phyloP scores from a whole-genome alignment of 78 protist species.

The Chrysochromulina tobinii region DNA sequence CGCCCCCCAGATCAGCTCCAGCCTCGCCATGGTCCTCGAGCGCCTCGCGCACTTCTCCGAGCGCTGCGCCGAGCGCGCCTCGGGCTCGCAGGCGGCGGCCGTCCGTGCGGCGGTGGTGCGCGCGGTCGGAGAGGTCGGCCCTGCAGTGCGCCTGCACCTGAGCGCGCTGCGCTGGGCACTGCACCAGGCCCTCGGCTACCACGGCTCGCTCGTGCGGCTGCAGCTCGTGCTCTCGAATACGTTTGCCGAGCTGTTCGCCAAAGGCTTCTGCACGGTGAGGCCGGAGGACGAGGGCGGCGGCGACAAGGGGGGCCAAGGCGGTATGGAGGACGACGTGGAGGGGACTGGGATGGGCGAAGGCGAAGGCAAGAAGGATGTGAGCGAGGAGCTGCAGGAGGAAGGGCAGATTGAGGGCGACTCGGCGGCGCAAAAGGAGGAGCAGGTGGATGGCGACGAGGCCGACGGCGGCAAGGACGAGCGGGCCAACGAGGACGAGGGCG shows the following conservation, averaged over 20 bases:
- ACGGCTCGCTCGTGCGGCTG: constrained; percentile 27
- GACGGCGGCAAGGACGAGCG: constrained; percentile 27
- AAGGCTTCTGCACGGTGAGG: constrained; percentile 73
- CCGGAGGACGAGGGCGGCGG: constrained; percentile 53
- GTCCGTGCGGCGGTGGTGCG: neutral
- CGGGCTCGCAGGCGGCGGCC: neutral
- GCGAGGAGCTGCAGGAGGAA: constrained; percentile 71
- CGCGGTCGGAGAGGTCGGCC: neutral
- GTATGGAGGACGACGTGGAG: constrained; percentile 43
- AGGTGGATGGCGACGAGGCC: constrained; percentile 25
- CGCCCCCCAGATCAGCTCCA: neutral
- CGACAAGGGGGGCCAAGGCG: constrained; percentile 49
- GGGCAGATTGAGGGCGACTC: constrained; percentile 68
- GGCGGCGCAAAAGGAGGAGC: neutral
- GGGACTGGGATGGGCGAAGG: constrained; percentile 88
- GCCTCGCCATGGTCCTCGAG: neutral
- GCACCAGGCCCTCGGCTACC: constrained; percentile 2
- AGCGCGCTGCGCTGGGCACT: neutral
- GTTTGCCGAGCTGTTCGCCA: constrained; percentile 48
- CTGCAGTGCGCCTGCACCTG: neutral
- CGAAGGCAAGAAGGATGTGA: constrained; percentile 81
- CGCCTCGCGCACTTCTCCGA: neutral
- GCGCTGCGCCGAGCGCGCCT: neutral
- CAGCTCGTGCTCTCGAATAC: constrained; percentile 49
- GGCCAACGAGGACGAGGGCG: constrained; percentile 11